These are phyloP conservation scores for Auricularia sp. DNA, from an alignment of 768 basidiomycete species.

Conservation along the genomic window DNA sequence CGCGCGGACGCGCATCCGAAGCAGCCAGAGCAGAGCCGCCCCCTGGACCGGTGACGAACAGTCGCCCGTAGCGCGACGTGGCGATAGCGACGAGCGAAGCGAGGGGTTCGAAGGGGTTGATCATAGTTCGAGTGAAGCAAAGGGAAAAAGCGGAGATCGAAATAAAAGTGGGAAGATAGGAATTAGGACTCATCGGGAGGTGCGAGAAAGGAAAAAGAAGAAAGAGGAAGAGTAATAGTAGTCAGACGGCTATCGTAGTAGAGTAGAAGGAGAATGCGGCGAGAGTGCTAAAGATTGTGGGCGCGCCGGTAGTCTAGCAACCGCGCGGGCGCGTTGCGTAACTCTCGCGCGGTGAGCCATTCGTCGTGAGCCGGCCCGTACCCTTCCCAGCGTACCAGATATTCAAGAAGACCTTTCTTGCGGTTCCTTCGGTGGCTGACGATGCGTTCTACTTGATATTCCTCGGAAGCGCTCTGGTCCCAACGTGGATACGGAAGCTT, in stretches of 20 bases:
- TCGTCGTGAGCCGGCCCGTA: conserved; percentile 16
- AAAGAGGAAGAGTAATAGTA: conserved; percentile 10
- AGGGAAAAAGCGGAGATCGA: too few relatives aligned
- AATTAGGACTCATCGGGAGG: conserved; percentile 23
- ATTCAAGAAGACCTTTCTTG: conserved; percentile 7
- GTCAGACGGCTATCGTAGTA: neutral
- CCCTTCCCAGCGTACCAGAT: conserved; percentile 16
- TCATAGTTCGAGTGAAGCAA: too few relatives aligned
- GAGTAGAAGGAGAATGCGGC: too few relatives aligned
- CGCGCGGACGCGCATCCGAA: too few relatives aligned
- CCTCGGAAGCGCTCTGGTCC: neutral
- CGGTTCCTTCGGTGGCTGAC: neutral
- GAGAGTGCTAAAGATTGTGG: neutral
- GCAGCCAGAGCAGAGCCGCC: too few relatives aligned
- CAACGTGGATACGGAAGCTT: neutral
- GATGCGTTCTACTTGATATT: neutral
- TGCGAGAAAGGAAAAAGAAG: conserved; percentile 11
- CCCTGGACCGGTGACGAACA: too few relatives aligned
- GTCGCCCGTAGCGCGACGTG: too few relatives aligned
- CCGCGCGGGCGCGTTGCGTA: conserved; percentile 15
- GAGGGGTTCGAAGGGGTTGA: too few relatives aligned
- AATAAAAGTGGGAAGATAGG: conserved; percentile 4
- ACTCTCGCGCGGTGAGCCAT: conserved; percentile 16
- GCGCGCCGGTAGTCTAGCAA: neutral
- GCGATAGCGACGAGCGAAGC: too few relatives aligned